A percentile compares a stretch with the other conserved stretches of the same genome.
Evolutionary conservation across 2,329 filamentous ascomycete genomes (phyloP).

Genomic region (Aureobasidium namibiae): DNA sequence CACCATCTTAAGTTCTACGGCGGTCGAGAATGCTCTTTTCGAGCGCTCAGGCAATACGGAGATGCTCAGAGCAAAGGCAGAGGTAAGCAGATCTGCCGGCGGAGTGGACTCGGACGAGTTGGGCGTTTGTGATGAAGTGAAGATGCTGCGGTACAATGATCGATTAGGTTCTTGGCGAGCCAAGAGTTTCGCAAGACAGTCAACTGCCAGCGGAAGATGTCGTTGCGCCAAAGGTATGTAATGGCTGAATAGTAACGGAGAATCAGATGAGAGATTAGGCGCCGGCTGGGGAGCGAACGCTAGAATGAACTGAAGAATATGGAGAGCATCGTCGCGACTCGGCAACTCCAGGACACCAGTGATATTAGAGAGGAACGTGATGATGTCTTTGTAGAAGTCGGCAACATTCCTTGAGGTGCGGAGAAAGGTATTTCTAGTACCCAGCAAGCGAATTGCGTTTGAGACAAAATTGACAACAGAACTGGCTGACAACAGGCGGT

Average conservation of each 20-base stretch:
- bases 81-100: constrained; percentile 73
- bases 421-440: constrained; percentile 79
- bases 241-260: constrained; percentile 20
- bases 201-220: constrained; percentile 83
- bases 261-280: constrained; percentile 41
- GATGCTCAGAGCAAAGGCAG: constrained; percentile 78
- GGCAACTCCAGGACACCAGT: constrained; percentile 76
- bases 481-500: constrained; percentile 64
- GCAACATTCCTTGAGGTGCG: constrained; percentile 75
- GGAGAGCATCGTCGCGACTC: constrained; percentile 77
- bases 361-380: constrained; percentile 77
- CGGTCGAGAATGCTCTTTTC: constrained; percentile 32
- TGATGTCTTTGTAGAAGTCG: constrained; percentile 94
- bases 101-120: constrained; percentile 17
- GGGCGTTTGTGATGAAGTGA: constrained; percentile 50
- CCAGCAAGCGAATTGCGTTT: constrained; percentile 74
- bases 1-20: constrained; percentile 51
- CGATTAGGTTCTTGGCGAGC: constrained; percentile 91
- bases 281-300: constrained; percentile 77
- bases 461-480: constrained; percentile 76
- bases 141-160: constrained; percentile 73
- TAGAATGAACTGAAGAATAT: constrained; percentile 79
- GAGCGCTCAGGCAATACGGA: constrained; percentile 70
- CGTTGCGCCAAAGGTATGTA: constrained; percentile 62
- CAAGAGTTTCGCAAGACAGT: constrained; percentile 82